A percentile compares a stretch with the other conserved stretches of the same genome.
Evolutionary conservation across 306 rosid species (phyloP).

Genomic region (Quercus ilex): DNA sequence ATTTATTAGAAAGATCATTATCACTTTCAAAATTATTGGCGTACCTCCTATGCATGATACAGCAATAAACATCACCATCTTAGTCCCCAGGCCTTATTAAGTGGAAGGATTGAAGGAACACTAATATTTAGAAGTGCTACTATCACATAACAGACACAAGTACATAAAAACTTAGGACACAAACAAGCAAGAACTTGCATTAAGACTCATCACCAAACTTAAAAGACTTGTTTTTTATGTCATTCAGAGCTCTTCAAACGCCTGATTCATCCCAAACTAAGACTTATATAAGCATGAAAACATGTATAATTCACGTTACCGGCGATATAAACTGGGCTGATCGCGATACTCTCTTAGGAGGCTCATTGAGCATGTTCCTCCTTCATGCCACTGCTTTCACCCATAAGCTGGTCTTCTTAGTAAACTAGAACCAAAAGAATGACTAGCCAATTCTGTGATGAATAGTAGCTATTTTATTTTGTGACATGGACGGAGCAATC

Average conservation of each 20-base stretch:
- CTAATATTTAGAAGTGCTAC: neutral
- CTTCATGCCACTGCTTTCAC: conserved; percentile 49
- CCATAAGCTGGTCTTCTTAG: conserved; percentile 18
- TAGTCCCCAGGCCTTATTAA: neutral
- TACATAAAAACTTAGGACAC: neutral
- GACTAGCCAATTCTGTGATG: conserved; percentile 21
- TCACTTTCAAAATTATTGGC: neutral
- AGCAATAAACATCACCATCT: conserved; percentile 3
- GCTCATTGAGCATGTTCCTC: conserved; percentile 52
- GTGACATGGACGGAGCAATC: conserved; percentile 44
- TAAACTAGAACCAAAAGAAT: neutral
- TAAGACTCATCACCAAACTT: neutral
- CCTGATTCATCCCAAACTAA: too few species aligned
- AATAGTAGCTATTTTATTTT: conserved; percentile 16
- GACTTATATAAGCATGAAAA: neutral
- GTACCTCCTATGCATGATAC: neutral
- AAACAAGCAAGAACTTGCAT: neutral
- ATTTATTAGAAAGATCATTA: neutral
- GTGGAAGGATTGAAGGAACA: neutral
- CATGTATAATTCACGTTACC: conserved; percentile 32
- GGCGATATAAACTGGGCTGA: conserved; percentile 44
- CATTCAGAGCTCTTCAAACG: too few species aligned
- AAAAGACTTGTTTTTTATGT: neutral
- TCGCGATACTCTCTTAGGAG: conserved; percentile 40
- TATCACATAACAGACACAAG: neutral